Percentiles rank a stretch among this genome's conserved stretches.
Evolutionary conservation across 148 eudicot genomes (phyloP).

Genomic region (Pouteria glomerata): DNA sequence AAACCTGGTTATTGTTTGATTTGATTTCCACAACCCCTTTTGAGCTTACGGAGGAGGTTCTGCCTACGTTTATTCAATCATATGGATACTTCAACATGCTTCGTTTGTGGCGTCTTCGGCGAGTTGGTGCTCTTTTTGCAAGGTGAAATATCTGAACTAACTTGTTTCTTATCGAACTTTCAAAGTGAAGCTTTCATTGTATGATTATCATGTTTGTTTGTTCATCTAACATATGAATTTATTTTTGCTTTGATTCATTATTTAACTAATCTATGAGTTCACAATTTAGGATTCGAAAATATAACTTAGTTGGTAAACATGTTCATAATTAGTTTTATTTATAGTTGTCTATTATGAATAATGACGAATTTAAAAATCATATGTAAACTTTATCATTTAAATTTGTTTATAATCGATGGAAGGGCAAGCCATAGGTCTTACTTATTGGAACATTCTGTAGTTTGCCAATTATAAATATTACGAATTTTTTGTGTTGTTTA

Average conservation of each 20-base stretch:
- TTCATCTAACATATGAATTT: not conserved
- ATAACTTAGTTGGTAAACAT: too few relatives aligned
- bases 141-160: constrained; percentile 37
- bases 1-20: constrained; percentile 60
- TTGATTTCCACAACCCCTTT: constrained; percentile 67
- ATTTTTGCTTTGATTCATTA: not conserved
- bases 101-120: constrained; percentile 83
- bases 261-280: too few relatives aligned
- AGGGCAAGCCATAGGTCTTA: not conserved
- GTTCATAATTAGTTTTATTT: not conserved
- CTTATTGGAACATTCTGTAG: not conserved
- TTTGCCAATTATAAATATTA: too few relatives aligned
- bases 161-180: not conserved
- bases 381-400: not conserved
- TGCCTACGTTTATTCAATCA: constrained; percentile 33
- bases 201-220: not conserved
- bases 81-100: constrained; percentile 74
- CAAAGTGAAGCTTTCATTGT: not conserved
- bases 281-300: too few relatives aligned
- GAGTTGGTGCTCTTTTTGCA: constrained; percentile 71
- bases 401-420: not conserved
- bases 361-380: not conserved
- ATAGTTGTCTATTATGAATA: not conserved
- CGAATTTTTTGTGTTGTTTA: not conserved
- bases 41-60: constrained; percentile 39